Evolutionary conservation across 2,329 filamentous ascomycete species (phyloP).

Genomic region (Tolypocladium sp.): DNA sequence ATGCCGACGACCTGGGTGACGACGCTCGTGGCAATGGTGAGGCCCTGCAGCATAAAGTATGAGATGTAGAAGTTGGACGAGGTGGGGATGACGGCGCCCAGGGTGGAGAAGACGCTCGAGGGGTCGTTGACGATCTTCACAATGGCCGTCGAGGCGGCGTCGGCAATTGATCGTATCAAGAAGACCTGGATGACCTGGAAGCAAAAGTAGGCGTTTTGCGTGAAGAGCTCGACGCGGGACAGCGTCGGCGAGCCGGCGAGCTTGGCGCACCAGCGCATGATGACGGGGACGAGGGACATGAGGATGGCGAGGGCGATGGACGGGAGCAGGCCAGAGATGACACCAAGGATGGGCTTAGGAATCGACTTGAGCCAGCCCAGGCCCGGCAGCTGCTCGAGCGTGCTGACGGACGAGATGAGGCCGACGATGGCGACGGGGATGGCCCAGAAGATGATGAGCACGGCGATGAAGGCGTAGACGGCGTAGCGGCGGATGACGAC

Average conservation of each 20-base stretch:
- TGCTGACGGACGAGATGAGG: constrained; percentile 73
- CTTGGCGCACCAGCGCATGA: constrained; percentile 61
- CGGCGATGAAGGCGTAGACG: constrained; percentile 57
- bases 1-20: constrained; percentile 61
- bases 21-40: constrained; percentile 64
- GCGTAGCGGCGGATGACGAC: constrained; percentile 58
- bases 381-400: constrained; percentile 57
- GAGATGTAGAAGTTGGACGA: constrained; percentile 90
- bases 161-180: constrained; percentile 73
- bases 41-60: constrained; percentile 80
- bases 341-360: constrained; percentile 59
- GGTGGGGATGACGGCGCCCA: constrained; percentile 66
- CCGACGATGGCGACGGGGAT: constrained; percentile 71
- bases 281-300: constrained; percentile 68
- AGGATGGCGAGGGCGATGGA: constrained; percentile 69
- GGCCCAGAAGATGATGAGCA: constrained; percentile 79
- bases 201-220: constrained; percentile 84
- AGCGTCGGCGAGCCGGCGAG: constrained; percentile 69
- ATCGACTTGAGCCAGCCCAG: constrained; percentile 66
- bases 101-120: constrained; percentile 46
- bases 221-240: constrained; percentile 76
- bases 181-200: constrained; percentile 95
- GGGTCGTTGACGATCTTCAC: constrained; percentile 56
- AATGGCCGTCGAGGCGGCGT: constrained; percentile 64
- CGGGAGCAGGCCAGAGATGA: constrained; percentile 78